Evolutionary conservation across 2,329 filamentous ascomycete species (phyloP), one percentile per base, ranked within the genome.

Genomic region (Colletotrichum sp.): DNA sequence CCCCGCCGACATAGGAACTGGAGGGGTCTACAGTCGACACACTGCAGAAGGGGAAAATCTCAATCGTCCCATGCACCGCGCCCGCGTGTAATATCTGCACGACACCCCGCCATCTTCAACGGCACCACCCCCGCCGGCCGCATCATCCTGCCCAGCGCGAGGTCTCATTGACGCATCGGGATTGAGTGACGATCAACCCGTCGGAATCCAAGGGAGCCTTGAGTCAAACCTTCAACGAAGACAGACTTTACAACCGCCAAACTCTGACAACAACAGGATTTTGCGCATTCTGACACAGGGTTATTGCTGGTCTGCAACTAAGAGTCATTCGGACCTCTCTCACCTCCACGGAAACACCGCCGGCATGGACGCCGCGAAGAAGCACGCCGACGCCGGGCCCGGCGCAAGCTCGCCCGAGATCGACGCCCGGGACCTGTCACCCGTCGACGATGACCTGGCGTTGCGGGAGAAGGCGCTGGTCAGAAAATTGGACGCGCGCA

Each of bases 401-500:
- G 69, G 73, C 55, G 57, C 63, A 11, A 63, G 62, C 52, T 68
- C 69, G 11, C 36, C 69, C n/a, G 69, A 68, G 6, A 29, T 52
- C 12, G 49, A 44, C 55, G 25, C 55, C 52, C 63, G 22, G 27
- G 69, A 57, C 62, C 25, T n/a, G 16, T 36, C 30, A 8, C 29
- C 63, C 36, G 55, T 55, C 19, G 75, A 78, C 52, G 78, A 71
- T n/a, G 70, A 63, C 13, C 34, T 70, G 7, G 75, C 66, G 32
- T 76, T 79, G 5, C 79, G 83, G n/a, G 88, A 94, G 84, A 87
- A 86, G 79, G 89, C 87, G 78, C 86, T 95, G 27, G 86, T 94
- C 59, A 87, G 91, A 71, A 95, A 94, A 83, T 84, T 95, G 36
- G 93, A 95, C 82, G 76, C 87, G 16, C 88, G 90, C 80, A 88